phyloP scores from a whole-genome alignment of 2,329 filamentous ascomycete species.

The Sporothrix pseudoabietina region DNA sequence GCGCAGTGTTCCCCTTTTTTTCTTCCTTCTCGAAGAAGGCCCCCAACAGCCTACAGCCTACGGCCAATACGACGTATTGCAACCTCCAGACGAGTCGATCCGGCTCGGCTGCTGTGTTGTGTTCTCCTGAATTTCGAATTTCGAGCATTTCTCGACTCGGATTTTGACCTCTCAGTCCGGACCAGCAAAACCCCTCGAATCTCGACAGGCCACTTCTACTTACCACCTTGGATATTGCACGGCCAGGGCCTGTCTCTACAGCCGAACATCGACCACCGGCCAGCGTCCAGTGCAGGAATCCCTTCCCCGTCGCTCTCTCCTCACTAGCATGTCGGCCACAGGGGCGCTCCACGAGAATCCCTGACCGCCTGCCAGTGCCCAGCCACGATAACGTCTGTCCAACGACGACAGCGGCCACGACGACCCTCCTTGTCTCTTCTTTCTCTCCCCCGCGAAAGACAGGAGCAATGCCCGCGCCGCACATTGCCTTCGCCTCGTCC shows the following conservation, averaged over 20 bases:
- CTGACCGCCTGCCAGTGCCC: conserved; percentile 14
- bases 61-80: neutral
- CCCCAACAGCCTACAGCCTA: neutral
- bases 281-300: conserved; percentile 3
- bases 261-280: neutral
- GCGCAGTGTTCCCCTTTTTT: neutral
- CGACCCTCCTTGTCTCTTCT: neutral
- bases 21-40: neutral
- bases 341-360: conserved; percentile 22
- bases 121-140: conserved; percentile 15
- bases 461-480: conserved; percentile 33
- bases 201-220: neutral
- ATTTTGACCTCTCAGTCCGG: neutral
- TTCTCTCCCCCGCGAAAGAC: neutral
- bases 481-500: conserved; percentile 30
- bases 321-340: conserved; percentile 22
- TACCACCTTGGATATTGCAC: conserved; percentile 11
- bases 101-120: conserved; percentile 17
- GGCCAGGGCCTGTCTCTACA: conserved; percentile 18
- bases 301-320: neutral
- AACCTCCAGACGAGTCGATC: conserved; percentile 5
- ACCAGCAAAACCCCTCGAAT: neutral
- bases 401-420: conserved; percentile 13
- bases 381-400: neutral
- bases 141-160: neutral